A percentile compares a stretch with the other conserved stretches of the same genome.
These are phyloP conservation scores for Discostella stelligera DNA, from an alignment of 352 stramenopile species.

Conservation along the genomic window DNA sequence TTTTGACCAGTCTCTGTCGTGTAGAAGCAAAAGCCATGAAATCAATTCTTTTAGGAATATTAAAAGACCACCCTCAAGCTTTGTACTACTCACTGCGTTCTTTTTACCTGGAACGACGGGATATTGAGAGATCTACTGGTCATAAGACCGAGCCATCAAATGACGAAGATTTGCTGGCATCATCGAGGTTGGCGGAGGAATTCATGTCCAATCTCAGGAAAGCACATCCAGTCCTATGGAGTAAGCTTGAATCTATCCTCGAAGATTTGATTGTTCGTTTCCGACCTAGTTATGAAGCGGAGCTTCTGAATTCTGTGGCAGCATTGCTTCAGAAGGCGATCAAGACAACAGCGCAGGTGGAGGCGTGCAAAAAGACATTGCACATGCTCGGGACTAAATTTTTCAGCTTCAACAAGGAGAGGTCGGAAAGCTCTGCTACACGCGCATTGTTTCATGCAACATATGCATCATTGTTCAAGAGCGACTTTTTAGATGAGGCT, in stretches of 20 bases:
- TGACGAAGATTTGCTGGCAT: constrained; percentile 39
- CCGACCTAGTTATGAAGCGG: constrained; percentile 94
- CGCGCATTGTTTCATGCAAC: constrained; percentile 49
- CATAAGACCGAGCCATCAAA: constrained; percentile 34
- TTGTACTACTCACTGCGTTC: constrained; percentile 97
- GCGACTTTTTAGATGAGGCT: constrained; percentile 66
- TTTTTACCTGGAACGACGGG: constrained; percentile 96
- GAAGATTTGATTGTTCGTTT: constrained; percentile 98
- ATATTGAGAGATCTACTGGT: constrained; percentile 83
- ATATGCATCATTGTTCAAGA: constrained; percentile 63
- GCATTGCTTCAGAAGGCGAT: constrained; percentile 89
- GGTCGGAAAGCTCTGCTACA: constrained; percentile 28
- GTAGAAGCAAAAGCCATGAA: constrained; percentile 85
- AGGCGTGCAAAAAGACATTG: constrained; percentile 52
- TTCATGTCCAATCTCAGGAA: constrained; percentile 91
- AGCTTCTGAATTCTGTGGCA: constrained; percentile 94
- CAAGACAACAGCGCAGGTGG: constrained; percentile 68
- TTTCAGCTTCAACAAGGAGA: constrained; percentile 53
- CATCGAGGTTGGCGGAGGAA: constrained; percentile 37
- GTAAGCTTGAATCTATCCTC: constrained; percentile 95
- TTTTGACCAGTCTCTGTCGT: constrained; percentile 92
- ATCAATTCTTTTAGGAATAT: constrained; percentile 68
- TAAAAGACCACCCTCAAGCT: constrained; percentile 94
- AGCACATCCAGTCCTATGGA: constrained; percentile 83
- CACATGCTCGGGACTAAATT: constrained; percentile 52